A percentile compares a stretch with the other conserved stretches of the same genome.
Evolutionary conservation across 2,329 filamentous ascomycete species (phyloP).

Genomic region (Orbilia ellipsospora): DNA sequence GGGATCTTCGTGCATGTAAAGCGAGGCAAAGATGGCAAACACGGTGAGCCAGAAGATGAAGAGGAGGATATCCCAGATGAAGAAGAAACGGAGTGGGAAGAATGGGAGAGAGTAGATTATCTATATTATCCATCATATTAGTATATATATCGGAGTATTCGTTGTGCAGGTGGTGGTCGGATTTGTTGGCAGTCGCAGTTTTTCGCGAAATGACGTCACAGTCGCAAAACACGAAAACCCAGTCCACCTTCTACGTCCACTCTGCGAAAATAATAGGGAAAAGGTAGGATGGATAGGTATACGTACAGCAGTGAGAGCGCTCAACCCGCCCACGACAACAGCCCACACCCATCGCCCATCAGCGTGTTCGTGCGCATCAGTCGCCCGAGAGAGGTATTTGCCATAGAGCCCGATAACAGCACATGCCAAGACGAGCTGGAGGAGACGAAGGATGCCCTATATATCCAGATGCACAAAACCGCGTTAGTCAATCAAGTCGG

Average conservation of each 20-base stretch:
- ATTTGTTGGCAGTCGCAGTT: neutral
- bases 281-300: constrained; percentile 68
- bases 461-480: neutral
- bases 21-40: constrained; percentile 83
- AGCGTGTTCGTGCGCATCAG: constrained; percentile 66
- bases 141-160: neutral
- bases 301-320: constrained; percentile 69
- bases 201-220: constrained; percentile 20
- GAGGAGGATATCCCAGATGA: constrained; percentile 65
- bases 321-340: constrained; percentile 74
- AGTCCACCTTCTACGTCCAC: neutral
- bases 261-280: constrained; percentile 62
- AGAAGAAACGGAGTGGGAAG: constrained; percentile 59
- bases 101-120: constrained; percentile 51
- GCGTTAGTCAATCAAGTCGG: neutral
- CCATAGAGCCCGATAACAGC: constrained; percentile 83
- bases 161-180: neutral
- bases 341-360: constrained; percentile 82
- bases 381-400: constrained; percentile 71
- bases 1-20: constrained; percentile 78
- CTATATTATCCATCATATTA: constrained; percentile 4
- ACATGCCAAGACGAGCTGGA: constrained; percentile 80
- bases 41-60: constrained; percentile 75
- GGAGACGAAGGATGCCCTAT: constrained; percentile 71
- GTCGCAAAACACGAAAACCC: neutral